phyloP scores from a whole-genome alignment of 257 asterid genomes.

The Coffea eugenioides region DNA sequence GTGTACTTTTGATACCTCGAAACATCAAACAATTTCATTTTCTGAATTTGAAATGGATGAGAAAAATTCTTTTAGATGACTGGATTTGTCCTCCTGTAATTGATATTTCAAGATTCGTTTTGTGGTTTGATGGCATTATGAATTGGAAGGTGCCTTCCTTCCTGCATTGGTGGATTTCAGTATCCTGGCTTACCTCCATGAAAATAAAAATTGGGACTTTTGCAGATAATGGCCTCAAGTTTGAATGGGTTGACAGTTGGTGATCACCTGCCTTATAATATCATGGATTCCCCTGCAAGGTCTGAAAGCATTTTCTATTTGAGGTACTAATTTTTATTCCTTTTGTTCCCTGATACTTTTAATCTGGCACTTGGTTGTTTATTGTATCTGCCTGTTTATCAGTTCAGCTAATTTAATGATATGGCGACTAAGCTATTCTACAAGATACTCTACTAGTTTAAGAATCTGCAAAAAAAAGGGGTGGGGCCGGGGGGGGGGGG shows the following conservation, averaged over 20 bases:
- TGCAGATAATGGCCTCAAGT: constrained; percentile 98
- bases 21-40: not conserved
- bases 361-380: not conserved
- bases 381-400: not conserved
- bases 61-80: not conserved
- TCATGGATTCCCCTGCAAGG: constrained; percentile 79
- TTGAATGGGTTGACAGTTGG: constrained; percentile 92
- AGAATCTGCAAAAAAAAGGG: too few species aligned
- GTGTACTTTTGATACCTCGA: not conserved
- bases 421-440: not conserved
- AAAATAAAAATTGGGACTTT: not conserved
- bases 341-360: not conserved
- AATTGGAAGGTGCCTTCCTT: not conserved
- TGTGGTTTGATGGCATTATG: not conserved
- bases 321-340: constrained; percentile 33
- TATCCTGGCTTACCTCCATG: not conserved
- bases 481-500: too few species aligned
- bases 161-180: not conserved
- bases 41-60: not conserved
- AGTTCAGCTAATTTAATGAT: too few species aligned
- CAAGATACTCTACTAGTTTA: not conserved
- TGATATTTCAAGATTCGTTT: not conserved
- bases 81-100: not conserved
- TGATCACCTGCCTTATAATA: constrained; percentile 60
- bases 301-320: constrained; percentile 61